phyloP scores from a whole-genome alignment of 2,329 filamentous ascomycete species.

The Exophiala sideris region DNA sequence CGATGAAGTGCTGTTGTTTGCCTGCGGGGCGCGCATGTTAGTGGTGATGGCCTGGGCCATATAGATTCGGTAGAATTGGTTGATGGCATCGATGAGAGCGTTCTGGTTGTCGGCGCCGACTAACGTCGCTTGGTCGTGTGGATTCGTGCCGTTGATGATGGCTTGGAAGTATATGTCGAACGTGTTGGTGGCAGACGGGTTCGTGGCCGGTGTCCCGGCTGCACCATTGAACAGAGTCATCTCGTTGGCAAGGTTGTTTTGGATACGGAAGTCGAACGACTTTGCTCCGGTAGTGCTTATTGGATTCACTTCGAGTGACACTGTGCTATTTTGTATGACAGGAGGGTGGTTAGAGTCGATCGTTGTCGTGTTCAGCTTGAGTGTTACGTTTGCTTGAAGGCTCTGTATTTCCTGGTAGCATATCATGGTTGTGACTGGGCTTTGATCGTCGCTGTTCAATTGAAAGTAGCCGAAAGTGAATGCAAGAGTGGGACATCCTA shows the following conservation, averaged over 20 bases:
- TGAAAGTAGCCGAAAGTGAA: slow-evolving; percentile 28
- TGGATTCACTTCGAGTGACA: slow-evolving; percentile 20
- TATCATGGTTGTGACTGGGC: slow-evolving; percentile 24
- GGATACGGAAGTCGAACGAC: slow-evolving; percentile 28
- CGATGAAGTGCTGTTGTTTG: slow-evolving; percentile 4
- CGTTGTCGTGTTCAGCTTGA: slow-evolving; percentile 21
- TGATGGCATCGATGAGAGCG: slow-evolving; percentile 19
- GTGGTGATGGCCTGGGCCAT: slow-evolving; percentile 28
- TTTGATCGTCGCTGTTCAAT: slow-evolving; percentile 14
- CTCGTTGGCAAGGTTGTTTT: slow-evolving; percentile 27
- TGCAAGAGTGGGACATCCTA: slow-evolving; percentile 27
- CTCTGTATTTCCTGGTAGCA: slow-evolving; percentile 27
- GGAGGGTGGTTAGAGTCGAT: slow-evolving; percentile 21
- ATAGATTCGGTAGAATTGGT: slow-evolving; percentile 24
- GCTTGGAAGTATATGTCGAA: slow-evolving; percentile 27
- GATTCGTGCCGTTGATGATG: slow-evolving; percentile 21
- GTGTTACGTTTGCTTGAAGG: slow-evolving; percentile 22
- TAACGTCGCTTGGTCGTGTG: slow-evolving; percentile 15
- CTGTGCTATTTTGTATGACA: slow-evolving; percentile 8
- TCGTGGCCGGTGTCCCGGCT: slow-evolving; percentile 9
- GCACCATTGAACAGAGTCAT: slow-evolving; percentile 23
- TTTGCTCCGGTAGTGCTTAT: slow-evolving; percentile 15
- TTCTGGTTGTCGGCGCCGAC: slow-evolving; percentile 16
- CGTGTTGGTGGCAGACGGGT: slow-evolving; percentile 10
- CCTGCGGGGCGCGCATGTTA: slow-evolving; percentile 21